Evolutionary conservation across 169 alveolate species (phyloP).

Genomic region (Eimeria sp.): DNA sequence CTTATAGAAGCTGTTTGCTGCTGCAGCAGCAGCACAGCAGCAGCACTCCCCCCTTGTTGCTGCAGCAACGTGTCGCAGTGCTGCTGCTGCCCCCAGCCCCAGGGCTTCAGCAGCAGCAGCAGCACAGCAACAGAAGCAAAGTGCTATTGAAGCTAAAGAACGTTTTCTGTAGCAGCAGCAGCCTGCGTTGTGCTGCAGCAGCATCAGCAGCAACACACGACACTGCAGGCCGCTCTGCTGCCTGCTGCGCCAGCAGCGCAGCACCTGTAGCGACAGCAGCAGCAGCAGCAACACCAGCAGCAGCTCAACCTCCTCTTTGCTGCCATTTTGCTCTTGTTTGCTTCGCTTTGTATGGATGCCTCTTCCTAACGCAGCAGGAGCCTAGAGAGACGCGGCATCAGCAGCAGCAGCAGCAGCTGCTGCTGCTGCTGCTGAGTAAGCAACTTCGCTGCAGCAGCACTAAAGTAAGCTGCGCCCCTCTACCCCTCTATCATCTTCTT

Average conservation of each 20-base stretch:
- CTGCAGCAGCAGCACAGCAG: constrained; percentile 71
- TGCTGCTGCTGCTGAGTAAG: constrained; percentile 4
- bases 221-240: constrained; percentile 13
- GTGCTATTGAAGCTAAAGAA: constrained; percentile 38
- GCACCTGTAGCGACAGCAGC: constrained; percentile 60
- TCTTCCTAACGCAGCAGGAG: not conserved
- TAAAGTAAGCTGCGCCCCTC: constrained; percentile 26
- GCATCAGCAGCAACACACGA: constrained; percentile 60
- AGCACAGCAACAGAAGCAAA: constrained; percentile 26
- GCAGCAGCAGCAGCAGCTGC: constrained; percentile 29
- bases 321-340: not conserved
- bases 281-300: constrained; percentile 43
- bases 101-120: constrained; percentile 72
- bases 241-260: constrained; percentile 9
- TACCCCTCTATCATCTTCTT: not conserved
- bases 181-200: constrained; percentile 22
- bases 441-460: constrained; percentile 29
- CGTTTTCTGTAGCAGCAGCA: not conserved
- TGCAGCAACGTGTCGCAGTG: not conserved
- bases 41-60: not conserved
- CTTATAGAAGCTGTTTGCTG: constrained; percentile 33
- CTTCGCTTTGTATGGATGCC: not conserved
- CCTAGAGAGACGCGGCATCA: constrained; percentile 34
- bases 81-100: constrained; percentile 47
- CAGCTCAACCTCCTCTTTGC: not conserved